These are phyloP conservation scores for Mycena olivaceomarginata DNA, from an alignment of 768 basidiomycete species.

Conservation along the genomic window DNA sequence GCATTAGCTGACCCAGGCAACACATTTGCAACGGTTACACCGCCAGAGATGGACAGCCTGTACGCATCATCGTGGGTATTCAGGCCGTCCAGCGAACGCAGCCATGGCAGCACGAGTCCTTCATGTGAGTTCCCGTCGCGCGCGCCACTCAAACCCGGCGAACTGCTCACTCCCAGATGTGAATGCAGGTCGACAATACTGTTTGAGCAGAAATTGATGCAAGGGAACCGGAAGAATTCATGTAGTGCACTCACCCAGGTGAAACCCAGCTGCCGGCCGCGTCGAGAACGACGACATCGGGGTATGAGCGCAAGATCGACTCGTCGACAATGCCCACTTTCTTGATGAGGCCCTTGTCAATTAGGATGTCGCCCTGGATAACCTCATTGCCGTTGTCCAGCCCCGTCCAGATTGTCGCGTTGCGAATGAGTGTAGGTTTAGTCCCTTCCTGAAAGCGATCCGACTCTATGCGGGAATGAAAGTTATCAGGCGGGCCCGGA, in stretches of 20 bases:
- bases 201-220: too few species aligned
- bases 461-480: slow-evolving; percentile 63
- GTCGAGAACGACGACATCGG: slow-evolving; percentile 65
- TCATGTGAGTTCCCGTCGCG: slow-evolving; percentile 75
- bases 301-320: slow-evolving; percentile 30
- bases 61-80: slow-evolving; percentile 85
- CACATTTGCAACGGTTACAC: slow-evolving; percentile 84
- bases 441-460: slow-evolving; percentile 77
- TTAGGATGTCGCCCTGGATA: slow-evolving; percentile 74
- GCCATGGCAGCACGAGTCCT: slow-evolving; percentile 74
- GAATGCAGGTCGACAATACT: slow-evolving; percentile 75
- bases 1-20: slow-evolving; percentile 79
- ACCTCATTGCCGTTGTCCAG: slow-evolving; percentile 72
- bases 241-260: slow-evolving; percentile 64
- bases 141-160: slow-evolving; percentile 63
- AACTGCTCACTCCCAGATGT: slow-evolving; percentile 67
- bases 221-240: slow-evolving; percentile 57
- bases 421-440: slow-evolving; percentile 71
- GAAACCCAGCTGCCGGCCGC: slow-evolving; percentile 82
- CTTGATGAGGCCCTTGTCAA: slow-evolving; percentile 80
- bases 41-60: slow-evolving; percentile 77
- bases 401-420: slow-evolving; percentile 90
- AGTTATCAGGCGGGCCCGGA: slow-evolving; percentile 50
- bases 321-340: slow-evolving; percentile 65
- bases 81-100: slow-evolving; percentile 82